phyloP scores from a whole-genome alignment of 768 basidiomycete species.

The Lactifluus rugatus region DNA sequence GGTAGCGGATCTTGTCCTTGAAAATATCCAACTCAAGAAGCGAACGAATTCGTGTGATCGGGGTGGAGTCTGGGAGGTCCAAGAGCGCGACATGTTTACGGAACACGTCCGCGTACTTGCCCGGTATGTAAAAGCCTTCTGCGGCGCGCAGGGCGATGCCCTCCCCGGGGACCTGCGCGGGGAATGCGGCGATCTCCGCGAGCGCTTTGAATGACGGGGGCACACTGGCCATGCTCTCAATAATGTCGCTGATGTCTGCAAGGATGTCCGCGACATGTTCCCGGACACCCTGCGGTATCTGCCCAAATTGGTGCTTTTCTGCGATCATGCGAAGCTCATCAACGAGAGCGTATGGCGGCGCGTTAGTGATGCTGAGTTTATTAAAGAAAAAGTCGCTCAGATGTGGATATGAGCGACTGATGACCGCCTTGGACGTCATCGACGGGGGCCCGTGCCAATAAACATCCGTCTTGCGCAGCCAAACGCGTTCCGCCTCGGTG shows the following conservation, averaged over 20 bases:
- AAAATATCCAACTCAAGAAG: constrained; percentile 15
- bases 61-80: constrained; percentile 3
- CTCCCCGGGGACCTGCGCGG: not conserved
- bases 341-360: constrained; percentile 14
- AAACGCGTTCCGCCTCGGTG: constrained; percentile 1
- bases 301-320: not conserved
- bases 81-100: constrained; percentile 11
- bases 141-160: not conserved
- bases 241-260: constrained; percentile 12
- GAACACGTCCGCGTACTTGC: constrained; percentile 15
- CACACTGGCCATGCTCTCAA: not conserved
- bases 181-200: constrained; percentile 9
- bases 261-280: constrained; percentile 16
- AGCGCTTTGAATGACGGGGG: constrained; percentile 7
- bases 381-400: constrained; percentile 18
- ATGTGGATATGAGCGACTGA: constrained; percentile 12
- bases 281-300: not conserved
- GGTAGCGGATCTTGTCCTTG: constrained; percentile 6
- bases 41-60: constrained; percentile 3
- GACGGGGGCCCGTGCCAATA: constrained; percentile 21
- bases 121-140: constrained; percentile 21
- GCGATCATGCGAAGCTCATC: constrained; percentile 16
- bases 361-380: constrained; percentile 14
- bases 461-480: constrained; percentile 14
- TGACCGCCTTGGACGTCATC: constrained; percentile 17